These are phyloP conservation scores for Neodidymelliopsis sp. DNA, from an alignment of 2,329 filamentous ascomycete species.

Conservation along the genomic window DNA sequence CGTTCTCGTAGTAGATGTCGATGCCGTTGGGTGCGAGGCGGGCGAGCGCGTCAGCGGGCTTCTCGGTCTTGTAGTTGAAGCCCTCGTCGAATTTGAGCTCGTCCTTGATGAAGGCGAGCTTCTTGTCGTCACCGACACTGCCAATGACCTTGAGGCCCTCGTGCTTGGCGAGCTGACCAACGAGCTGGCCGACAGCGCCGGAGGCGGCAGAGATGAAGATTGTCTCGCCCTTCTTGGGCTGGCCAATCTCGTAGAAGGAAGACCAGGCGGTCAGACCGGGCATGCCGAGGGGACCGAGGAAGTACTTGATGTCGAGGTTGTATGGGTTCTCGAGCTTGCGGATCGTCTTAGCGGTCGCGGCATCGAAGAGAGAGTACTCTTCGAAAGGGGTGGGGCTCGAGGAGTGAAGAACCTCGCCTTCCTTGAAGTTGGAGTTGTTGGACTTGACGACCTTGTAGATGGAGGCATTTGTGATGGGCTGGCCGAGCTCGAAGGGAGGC, in stretches of 20 bases:
- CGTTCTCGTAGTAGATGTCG: conserved; percentile 86
- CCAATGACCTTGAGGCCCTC: conserved; percentile 82
- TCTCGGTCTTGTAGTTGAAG: conserved; percentile 91
- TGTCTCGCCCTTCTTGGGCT: conserved; percentile 78
- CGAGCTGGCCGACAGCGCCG: conserved; percentile 82
- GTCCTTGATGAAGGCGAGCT: conserved; percentile 76
- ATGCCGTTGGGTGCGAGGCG: conserved; percentile 78
- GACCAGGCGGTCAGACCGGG: conserved; percentile 78
- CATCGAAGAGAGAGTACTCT: conserved; percentile 70
- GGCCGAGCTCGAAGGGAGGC: conserved; percentile 66
- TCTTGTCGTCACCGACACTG: conserved; percentile 79
- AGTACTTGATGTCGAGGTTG: conserved; percentile 70
- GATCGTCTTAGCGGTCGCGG: conserved; percentile 54
- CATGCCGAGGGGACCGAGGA: conserved; percentile 80
- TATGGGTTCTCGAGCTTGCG: conserved; percentile 72
- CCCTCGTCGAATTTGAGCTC: conserved; percentile 75
- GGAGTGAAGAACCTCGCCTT: conserved; percentile 72
- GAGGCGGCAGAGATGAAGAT: conserved; percentile 83
- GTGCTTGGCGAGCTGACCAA: conserved; percentile 83
- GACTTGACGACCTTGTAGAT: conserved; percentile 77
- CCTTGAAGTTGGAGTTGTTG: conserved; percentile 66
- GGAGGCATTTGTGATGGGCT: conserved; percentile 69
- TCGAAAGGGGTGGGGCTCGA: conserved; percentile 63
- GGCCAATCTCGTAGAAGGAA: conserved; percentile 76
- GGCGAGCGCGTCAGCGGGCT: conserved; percentile 69